phyloP scores from a whole-genome alignment of 495 filamentous ascomycete species.

The Bryoglossum gracile region DNA sequence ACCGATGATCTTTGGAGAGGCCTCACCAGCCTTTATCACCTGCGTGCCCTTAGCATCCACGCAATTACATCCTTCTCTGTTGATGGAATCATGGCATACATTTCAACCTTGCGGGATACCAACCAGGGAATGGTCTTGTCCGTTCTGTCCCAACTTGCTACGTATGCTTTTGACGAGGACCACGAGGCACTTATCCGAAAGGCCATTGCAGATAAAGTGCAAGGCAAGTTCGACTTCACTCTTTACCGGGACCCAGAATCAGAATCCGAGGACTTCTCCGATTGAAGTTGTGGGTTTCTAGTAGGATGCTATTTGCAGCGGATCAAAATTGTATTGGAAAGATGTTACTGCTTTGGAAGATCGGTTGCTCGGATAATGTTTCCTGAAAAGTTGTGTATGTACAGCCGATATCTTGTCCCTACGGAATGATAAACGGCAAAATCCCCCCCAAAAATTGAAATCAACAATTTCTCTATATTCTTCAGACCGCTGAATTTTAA shows the following conservation, averaged over 20 bases:
- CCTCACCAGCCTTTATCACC: slow-evolving; percentile 31
- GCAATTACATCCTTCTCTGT: slow-evolving; percentile 41
- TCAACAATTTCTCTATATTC: too few relatives aligned
- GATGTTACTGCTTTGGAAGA: too few relatives aligned
- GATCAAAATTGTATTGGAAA: too few relatives aligned
- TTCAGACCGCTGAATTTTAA: too few relatives aligned
- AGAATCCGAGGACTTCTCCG: slow-evolving; percentile 29
- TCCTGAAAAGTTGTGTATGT: too few relatives aligned
- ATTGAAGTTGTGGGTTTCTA: too few relatives aligned
- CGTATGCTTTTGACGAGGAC: slow-evolving; percentile 29
- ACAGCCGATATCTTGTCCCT: too few relatives aligned
- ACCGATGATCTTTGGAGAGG: slow-evolving; percentile 43
- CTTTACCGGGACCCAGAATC: slow-evolving; percentile 28
- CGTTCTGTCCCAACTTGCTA: slow-evolving; percentile 31
- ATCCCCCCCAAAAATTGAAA: too few relatives aligned
- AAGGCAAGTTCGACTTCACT: slow-evolving; percentile 39
- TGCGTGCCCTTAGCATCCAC: slow-evolving; percentile 40
- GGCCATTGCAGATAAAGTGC: slow-evolving; percentile 28
- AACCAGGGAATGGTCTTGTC: slow-evolving; percentile 32
- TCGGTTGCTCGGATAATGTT: too few relatives aligned
- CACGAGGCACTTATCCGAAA: slow-evolving; percentile 33
- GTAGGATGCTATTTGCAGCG: too few relatives aligned
- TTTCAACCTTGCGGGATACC: slow-evolving; percentile 29
- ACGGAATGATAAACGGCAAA: too few relatives aligned
- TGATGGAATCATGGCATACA: slow-evolving; percentile 39